Percentiles rank a stretch among this genome's conserved stretches.
Evolutionary conservation across 257 asterid genomes (phyloP).

Genomic region (Galeopsis tetrahit): DNA sequence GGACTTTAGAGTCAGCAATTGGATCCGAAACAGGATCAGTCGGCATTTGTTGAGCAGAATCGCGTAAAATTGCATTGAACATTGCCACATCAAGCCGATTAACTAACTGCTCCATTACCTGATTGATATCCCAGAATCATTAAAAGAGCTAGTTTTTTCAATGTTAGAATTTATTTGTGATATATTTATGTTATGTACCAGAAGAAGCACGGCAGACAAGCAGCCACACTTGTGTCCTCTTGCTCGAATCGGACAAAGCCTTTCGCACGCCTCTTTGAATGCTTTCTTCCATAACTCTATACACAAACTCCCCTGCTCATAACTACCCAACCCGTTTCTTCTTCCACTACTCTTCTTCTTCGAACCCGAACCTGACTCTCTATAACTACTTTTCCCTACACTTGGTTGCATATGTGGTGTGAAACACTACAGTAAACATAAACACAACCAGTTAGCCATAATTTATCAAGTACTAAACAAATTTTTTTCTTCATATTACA

Average conservation of each 20-base stretch:
- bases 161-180: no score
- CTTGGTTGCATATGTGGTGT: constrained; percentile 90
- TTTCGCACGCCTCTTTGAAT: constrained; percentile 82
- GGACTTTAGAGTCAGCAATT: constrained; percentile 74
- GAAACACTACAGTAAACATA: constrained; percentile 60
- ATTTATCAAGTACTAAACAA: no score
- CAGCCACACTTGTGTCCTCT: constrained; percentile 80
- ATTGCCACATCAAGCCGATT: constrained; percentile 87
- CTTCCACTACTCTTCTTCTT: constrained; percentile 49
- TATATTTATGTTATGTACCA: constrained; percentile 51
- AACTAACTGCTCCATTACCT: constrained; percentile 96
- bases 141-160: no score
- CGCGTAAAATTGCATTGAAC: constrained; percentile 96
- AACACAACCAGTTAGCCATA: constrained; percentile 7
- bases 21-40: constrained; percentile 98
- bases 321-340: constrained; percentile 53
- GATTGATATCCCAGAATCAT: constrained; percentile 1
- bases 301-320: constrained; percentile 74
- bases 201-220: constrained; percentile 65
- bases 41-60: constrained; percentile 79
- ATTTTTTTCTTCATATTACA: no score
- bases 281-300: constrained; percentile 94
- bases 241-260: constrained; percentile 88
- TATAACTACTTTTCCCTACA: constrained; percentile 43
- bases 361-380: constrained; percentile 36